Evolutionary conservation across 352 stramenopile genomes (phyloP).

Genomic region (Pythium apleroticum): DNA sequence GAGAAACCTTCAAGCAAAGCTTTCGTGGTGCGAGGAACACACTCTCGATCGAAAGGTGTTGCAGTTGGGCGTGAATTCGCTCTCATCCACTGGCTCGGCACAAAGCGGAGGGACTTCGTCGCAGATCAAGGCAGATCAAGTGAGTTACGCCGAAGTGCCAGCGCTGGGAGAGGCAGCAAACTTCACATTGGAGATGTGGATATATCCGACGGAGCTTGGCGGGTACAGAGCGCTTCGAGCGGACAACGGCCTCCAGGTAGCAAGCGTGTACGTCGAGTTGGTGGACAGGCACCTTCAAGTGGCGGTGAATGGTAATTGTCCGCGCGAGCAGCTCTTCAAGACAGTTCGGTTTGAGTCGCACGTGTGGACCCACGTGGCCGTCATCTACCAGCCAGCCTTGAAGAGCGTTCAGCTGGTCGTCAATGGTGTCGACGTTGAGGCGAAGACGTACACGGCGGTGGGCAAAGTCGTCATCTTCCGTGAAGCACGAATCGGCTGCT

Average conservation of each 20-base stretch:
- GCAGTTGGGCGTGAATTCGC: slow-evolving; percentile 55
- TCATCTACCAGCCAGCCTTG: slow-evolving; percentile 44
- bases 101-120: slow-evolving; percentile 17
- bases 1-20: slow-evolving; percentile 54
- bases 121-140: slow-evolving; percentile 45
- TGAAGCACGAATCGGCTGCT: slow-evolving; percentile 64
- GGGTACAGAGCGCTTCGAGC: slow-evolving; percentile 69
- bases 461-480: slow-evolving; percentile 50
- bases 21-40: slow-evolving; percentile 40
- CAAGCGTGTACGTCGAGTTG: slow-evolving; percentile 76
- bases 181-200: slow-evolving; percentile 83
- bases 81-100: slow-evolving; percentile 8
- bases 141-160: slow-evolving; percentile 69
- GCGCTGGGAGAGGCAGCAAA: slow-evolving; percentile 57
- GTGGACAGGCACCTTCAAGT: slow-evolving; percentile 67
- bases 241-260: slow-evolving; percentile 69
- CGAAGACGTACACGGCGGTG: slow-evolving; percentile 43
- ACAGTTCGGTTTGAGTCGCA: slow-evolving; percentile 49
- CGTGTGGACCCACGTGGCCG: slow-evolving; percentile 68
- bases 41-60: slow-evolving; percentile 52
- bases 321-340: slow-evolving; percentile 70
- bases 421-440: slow-evolving; percentile 46
- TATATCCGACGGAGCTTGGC: slow-evolving; percentile 61
- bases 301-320: slow-evolving; percentile 67
- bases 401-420: slow-evolving; percentile 44